phyloP scores from a whole-genome alignment of 2,329 filamentous ascomycete genomes.

The Diplocarpon rosae region DNA sequence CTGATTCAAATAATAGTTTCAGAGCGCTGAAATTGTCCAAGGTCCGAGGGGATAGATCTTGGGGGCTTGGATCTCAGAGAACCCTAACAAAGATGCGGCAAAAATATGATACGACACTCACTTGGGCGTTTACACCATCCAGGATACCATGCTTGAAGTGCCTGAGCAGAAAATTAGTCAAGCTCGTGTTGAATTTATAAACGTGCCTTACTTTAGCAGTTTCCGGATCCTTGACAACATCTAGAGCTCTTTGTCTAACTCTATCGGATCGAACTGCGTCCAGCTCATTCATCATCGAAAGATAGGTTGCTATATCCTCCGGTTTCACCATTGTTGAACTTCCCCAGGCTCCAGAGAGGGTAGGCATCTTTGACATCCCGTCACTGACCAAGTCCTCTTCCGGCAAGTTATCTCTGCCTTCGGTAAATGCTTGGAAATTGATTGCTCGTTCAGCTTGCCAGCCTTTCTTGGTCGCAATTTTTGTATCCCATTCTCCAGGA shows the following conservation, averaged over 20 bases:
- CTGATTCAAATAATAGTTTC: too few relatives aligned
- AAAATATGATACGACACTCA: too few relatives aligned
- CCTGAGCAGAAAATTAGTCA: not conserved
- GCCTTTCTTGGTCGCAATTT: slow-evolving; percentile 26
- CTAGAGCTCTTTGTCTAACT: slow-evolving; percentile 37
- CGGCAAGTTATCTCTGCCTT: slow-evolving; percentile 33
- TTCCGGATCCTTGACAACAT: slow-evolving; percentile 39
- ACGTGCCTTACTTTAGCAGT: slow-evolving; percentile 33
- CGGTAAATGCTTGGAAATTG: slow-evolving; percentile 32
- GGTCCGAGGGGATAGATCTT: too few relatives aligned
- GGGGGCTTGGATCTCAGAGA: too few relatives aligned
- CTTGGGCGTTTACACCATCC: slow-evolving; percentile 51
- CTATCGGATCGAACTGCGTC: slow-evolving; percentile 29
- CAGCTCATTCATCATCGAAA: slow-evolving; percentile 23
- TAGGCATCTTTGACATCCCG: slow-evolving; percentile 3
- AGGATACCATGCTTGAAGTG: slow-evolving; percentile 43
- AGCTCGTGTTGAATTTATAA: slow-evolving; percentile 21
- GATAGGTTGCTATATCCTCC: slow-evolving; percentile 1
- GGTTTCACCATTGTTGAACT: slow-evolving; percentile 1
- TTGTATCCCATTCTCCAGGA: slow-evolving; percentile 29
- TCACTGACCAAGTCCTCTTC: slow-evolving; percentile 30
- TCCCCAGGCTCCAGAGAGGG: slow-evolving; percentile 6
- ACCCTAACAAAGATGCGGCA: too few relatives aligned
- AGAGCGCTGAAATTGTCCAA: too few relatives aligned
- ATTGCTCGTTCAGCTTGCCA: slow-evolving; percentile 38